Conservation (phyloP, 2,329 filamentous ascomycete genomes). For the Dactylella cylindrospora region DNA sequence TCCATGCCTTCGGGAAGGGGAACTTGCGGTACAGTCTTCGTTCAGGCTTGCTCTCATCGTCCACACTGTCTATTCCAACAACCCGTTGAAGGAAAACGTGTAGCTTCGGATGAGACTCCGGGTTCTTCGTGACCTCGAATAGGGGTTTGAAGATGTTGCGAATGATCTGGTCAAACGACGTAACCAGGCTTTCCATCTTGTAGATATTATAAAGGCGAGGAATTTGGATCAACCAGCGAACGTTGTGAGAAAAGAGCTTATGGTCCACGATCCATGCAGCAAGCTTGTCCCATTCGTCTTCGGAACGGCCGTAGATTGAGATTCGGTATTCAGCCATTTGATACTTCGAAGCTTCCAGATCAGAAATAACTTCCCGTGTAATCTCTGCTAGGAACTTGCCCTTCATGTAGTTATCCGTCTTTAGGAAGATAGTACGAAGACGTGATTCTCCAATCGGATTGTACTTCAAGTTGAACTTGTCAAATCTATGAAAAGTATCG, state of each 20-base stretch:
- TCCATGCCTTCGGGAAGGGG: conserved; percentile 84
- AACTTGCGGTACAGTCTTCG: conserved; percentile 94
- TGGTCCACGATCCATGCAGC: conserved; percentile 97
- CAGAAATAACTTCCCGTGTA: conserved; percentile 94
- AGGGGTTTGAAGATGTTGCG: conserved; percentile 89
- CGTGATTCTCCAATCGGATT: conserved; percentile 96
- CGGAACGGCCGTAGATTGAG: conserved; percentile 87
- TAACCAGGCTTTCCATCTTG: conserved; percentile 82
- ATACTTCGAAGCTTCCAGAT: conserved; percentile 97
- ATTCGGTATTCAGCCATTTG: conserved; percentile 99
- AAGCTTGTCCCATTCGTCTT: conserved; percentile 96
- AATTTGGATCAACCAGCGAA: conserved; percentile 94
- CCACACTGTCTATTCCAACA: conserved; percentile 94
- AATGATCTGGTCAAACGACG: conserved; percentile 85
- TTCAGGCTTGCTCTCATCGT: conserved; percentile 96
- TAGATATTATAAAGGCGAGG: conserved; percentile 95
- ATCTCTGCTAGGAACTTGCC: conserved; percentile 96
- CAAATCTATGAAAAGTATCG: conserved; percentile 96
- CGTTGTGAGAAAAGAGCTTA: conserved; percentile 95
- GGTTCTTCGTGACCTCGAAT: conserved; percentile 90
- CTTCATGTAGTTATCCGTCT: conserved; percentile 97
- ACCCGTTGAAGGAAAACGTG: conserved; percentile 93
- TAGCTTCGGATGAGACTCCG: conserved; percentile 82
- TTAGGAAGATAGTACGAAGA: conserved; percentile 94
- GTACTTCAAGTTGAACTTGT: conserved; percentile 99